Evolutionary conservation across 306 rosid genomes (phyloP).

Genomic region (Clitoria ternatea): DNA sequence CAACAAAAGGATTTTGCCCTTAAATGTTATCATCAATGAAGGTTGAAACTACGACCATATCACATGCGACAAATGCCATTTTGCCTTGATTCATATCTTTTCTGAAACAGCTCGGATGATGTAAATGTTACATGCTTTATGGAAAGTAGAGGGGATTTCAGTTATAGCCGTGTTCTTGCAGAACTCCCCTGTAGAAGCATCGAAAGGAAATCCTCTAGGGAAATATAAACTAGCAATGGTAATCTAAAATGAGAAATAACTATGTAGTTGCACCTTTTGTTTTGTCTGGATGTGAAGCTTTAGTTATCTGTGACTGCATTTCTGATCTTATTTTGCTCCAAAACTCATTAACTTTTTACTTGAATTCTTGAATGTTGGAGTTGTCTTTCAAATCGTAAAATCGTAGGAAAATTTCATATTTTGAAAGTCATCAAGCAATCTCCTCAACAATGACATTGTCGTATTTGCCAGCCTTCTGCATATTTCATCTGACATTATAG

Average conservation of each 20-base stretch:
- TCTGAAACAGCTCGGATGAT: constrained; percentile 15
- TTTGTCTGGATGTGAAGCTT: not conserved
- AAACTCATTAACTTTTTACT: not conserved
- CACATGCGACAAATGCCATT: constrained; percentile 24
- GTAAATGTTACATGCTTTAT: constrained; percentile 26
- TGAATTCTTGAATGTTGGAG: not conserved
- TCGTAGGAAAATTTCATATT: not conserved
- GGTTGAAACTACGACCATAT: constrained; percentile 21
- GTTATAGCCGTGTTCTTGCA: not conserved
- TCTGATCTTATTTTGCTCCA: not conserved
- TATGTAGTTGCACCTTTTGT: not conserved
- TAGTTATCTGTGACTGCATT: not conserved
- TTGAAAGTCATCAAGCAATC: too few species aligned
- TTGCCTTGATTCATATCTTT: constrained; percentile 25
- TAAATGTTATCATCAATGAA: constrained; percentile 13
- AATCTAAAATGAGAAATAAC: not conserved
- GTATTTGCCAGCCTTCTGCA: too few species aligned
- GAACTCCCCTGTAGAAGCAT: constrained; percentile 3
- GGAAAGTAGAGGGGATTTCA: constrained; percentile 19
- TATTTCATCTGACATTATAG: too few species aligned
- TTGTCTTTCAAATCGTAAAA: not conserved
- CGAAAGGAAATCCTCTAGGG: not conserved
- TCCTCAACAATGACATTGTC: too few species aligned
- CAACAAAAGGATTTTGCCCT: constrained; percentile 31
- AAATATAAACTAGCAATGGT: constrained; percentile 3